Conservation (phyloP, 257 asterid species). For the Knoxia roxburghii region DNA sequence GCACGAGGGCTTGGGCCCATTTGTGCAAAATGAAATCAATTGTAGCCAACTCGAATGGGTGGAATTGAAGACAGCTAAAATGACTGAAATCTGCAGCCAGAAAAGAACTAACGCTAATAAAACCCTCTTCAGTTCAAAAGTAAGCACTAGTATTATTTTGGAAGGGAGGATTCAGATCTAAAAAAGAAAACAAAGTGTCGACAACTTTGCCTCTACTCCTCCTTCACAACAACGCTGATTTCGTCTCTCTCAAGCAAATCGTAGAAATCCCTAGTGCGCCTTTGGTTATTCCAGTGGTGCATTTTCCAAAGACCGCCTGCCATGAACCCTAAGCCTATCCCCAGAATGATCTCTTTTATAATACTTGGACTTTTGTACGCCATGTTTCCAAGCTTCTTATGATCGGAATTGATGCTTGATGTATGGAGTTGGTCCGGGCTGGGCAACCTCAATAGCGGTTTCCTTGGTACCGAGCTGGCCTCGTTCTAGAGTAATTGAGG, state of each 20-base stretch:
- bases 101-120: too few species aligned
- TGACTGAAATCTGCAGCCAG: too few species aligned
- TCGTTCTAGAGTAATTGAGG: too few species aligned
- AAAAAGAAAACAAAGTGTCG: too few species aligned
- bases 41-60: not conserved
- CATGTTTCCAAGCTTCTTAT: constrained; percentile 31
- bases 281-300: constrained; percentile 63
- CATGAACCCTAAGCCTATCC: constrained; percentile 38
- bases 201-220: not conserved
- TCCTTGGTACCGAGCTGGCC: too few species aligned
- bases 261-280: constrained; percentile 46
- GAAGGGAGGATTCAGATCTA: too few species aligned
- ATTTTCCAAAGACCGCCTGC: constrained; percentile 70
- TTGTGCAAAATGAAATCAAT: not conserved
- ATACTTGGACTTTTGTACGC: constrained; percentile 57
- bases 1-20: not conserved
- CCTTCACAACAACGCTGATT: constrained; percentile 49
- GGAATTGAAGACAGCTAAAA: too few species aligned
- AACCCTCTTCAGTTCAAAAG: too few species aligned
- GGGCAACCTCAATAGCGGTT: too few species aligned
- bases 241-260: constrained; percentile 55
- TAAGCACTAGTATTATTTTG: too few species aligned
- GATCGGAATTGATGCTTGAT: too few species aligned
- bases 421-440: too few species aligned
- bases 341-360: constrained; percentile 51